Evolutionary conservation across 2,329 filamentous ascomycete species (phyloP).

Genomic region (Thelonectria rubi): DNA sequence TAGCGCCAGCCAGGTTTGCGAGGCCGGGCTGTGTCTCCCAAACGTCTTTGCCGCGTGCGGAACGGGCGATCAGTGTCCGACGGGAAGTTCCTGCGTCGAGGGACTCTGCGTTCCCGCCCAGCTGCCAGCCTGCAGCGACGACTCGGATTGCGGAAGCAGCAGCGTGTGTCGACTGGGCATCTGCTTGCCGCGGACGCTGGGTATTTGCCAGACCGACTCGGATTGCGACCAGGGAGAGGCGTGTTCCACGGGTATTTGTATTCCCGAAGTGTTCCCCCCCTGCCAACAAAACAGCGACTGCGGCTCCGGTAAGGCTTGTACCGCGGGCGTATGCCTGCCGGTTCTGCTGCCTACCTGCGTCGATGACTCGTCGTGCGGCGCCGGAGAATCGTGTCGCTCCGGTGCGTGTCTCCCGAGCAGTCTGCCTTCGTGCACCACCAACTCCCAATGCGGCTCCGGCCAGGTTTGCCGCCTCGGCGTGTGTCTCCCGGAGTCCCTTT

Average conservation of each 20-base stretch:
- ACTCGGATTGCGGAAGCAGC: conserved; percentile 19
- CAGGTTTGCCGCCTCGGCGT: conserved; percentile 15
- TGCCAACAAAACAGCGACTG: conserved; percentile 13
- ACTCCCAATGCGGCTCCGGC: conserved; percentile 15
- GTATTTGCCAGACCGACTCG: neutral
- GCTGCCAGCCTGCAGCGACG: conserved; percentile 5
- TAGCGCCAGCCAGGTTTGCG: conserved; percentile 2
- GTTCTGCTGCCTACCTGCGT: conserved; percentile 2
- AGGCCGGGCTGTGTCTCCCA: conserved; percentile 12
- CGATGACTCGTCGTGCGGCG: neutral
- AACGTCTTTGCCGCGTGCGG: conserved; percentile 7
- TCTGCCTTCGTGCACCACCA: conserved; percentile 6
- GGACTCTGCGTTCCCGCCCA: conserved; percentile 14
- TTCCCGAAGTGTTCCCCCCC: conserved; percentile 16
- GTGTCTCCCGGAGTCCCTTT: conserved; percentile 10
- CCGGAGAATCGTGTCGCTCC: conserved; percentile 7
- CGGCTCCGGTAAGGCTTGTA: conserved; percentile 6
- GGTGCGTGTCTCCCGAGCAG: conserved; percentile 17
- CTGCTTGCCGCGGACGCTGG: conserved; percentile 9
- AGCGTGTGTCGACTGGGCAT: conserved; percentile 18
- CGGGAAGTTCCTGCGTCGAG: conserved; percentile 7
- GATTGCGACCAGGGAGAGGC: conserved; percentile 11
- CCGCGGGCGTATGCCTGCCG: conserved; percentile 17
- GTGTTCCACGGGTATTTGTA: conserved; percentile 17
- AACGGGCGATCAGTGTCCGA: neutral